Evolutionary conservation across 2,329 filamentous ascomycete species (phyloP), one percentile per base, ranked within the genome.

Genomic region (Fusarium sp.): DNA sequence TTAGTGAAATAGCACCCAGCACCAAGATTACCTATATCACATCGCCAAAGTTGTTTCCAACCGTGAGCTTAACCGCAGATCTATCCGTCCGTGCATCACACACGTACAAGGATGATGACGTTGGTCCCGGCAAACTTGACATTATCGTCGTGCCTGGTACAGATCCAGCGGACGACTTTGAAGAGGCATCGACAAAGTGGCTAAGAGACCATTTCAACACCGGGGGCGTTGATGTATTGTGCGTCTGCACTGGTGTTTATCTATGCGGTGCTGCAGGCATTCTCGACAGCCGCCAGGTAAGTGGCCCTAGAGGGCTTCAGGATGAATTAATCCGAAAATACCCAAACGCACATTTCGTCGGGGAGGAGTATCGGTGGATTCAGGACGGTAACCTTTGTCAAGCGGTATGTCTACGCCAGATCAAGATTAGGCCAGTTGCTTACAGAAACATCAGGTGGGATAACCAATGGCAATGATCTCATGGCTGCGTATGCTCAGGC

Each of bases 381-480:
- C 82, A 83, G 63, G 87, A 89, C 69, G 87, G 87, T 15, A 88
- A 87, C 72, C 78, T 90, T 45, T 90, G 88, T 86, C 84, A 33
- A 86, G 86, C 72, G 87, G 87, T 87, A 77, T 63, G 84, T 83
- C 26, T 26, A 36, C n/a, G 11, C 17, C 26, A 20, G 11, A 24
- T 13, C 28, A 18, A 24, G n/a, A 15, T 17, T 47, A 17, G 11
- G 33, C 39, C 11, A 55, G 18, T 48, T 12, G 36, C 52, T 69
- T 45, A 65, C 44, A 31, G 28, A 10, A 48, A 45, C 26, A 48
- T 31, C 18, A 87, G 86, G 86, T n/a, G 87, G 86, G 57, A 80
- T 89, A 60, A 89, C 87, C 18, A 89, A 89, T 69, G 87, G 87
- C 38, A 89, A 89, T 72, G 88, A 90, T 65, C 82, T 90, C 60